A percentile compares a stretch with the other conserved stretches of the same genome.
phyloP scores from a whole-genome alignment of 2,329 filamentous ascomycete species.

The Talaromyces islandicus region DNA sequence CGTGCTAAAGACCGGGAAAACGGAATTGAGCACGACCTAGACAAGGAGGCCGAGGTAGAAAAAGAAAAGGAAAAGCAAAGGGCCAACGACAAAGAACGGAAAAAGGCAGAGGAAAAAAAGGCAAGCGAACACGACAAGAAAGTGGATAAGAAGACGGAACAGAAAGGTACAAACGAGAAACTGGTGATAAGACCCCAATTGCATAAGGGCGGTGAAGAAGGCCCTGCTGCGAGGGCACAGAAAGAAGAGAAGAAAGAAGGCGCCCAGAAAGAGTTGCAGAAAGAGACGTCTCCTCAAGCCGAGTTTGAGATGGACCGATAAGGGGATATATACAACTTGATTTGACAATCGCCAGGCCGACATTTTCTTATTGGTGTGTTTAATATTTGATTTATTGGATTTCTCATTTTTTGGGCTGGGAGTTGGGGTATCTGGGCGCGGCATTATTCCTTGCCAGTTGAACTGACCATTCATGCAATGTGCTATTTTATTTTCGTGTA shows the following conservation, averaged over 20 bases:
- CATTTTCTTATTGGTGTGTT: not conserved
- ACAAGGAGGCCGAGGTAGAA: not conserved
- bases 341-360: not conserved
- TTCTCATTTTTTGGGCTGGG: not conserved
- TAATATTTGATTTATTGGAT: not conserved
- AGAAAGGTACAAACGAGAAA: conserved; percentile 3
- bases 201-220: conserved; percentile 17
- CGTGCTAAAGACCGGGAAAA: not conserved
- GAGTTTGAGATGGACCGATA: not conserved
- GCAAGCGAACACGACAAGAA: not conserved
- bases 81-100: conserved; percentile 3
- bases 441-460: not conserved
- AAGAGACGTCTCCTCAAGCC: not conserved
- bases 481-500: not conserved
- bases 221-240: conserved; percentile 16
- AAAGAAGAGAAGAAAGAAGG: conserved; percentile 7
- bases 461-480: not conserved
- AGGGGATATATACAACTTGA: not conserved
- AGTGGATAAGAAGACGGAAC: not conserved
- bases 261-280: not conserved
- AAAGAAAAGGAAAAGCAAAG: not conserved
- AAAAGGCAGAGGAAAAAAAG: conserved; percentile 22
- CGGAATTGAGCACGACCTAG: not conserved
- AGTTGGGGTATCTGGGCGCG: not conserved
- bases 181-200: not conserved